Conservation (phyloP, 2,329 filamentous ascomycete genomes). For the Cladophialophora carrionii region DNA sequence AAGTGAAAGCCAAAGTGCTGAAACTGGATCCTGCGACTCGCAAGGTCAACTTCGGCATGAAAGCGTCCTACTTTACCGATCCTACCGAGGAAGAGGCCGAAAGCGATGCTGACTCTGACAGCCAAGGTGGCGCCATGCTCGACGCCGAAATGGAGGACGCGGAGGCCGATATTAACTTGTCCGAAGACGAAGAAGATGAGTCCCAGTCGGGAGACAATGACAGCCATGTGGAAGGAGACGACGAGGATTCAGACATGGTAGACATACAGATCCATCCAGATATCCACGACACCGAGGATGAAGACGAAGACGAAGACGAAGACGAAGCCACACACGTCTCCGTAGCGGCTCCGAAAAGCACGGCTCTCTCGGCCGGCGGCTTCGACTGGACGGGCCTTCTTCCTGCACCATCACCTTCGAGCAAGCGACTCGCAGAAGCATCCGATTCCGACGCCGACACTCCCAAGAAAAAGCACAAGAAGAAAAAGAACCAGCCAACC, state of each 20-base stretch:
- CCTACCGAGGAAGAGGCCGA: slow-evolving; percentile 59
- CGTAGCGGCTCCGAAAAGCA: background rate
- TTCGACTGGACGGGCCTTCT: slow-evolving; percentile 81
- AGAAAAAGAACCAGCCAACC: slow-evolving; percentile 73
- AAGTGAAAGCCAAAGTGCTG: slow-evolving; percentile 88
- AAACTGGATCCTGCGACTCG: slow-evolving; percentile 74
- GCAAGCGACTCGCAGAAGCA: slow-evolving; percentile 54
- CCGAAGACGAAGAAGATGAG: slow-evolving; percentile 40
- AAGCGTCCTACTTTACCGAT: slow-evolving; percentile 84
- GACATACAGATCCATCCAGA: slow-evolving; percentile 46
- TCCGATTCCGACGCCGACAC: slow-evolving; percentile 58
- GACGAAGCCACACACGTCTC: slow-evolving; percentile 41
- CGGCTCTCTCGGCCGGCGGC: slow-evolving; percentile 70
- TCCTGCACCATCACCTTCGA: background rate
- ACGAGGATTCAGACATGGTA: slow-evolving; percentile 46
- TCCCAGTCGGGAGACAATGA: slow-evolving; percentile 43
- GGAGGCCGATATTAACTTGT: slow-evolving; percentile 53
- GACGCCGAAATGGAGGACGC: slow-evolving; percentile 43
- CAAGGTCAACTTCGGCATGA: slow-evolving; percentile 85
- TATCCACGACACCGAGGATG: slow-evolving; percentile 44
- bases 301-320: slow-evolving; percentile 52
- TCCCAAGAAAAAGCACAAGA: slow-evolving; percentile 62
- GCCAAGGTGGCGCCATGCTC: slow-evolving; percentile 45
- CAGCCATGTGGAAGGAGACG: slow-evolving; percentile 50
- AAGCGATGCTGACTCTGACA: slow-evolving; percentile 42